These are phyloP conservation scores for Ogataea wickerhamii DNA, from an alignment of 805 yeast species.

Conservation along the genomic window DNA sequence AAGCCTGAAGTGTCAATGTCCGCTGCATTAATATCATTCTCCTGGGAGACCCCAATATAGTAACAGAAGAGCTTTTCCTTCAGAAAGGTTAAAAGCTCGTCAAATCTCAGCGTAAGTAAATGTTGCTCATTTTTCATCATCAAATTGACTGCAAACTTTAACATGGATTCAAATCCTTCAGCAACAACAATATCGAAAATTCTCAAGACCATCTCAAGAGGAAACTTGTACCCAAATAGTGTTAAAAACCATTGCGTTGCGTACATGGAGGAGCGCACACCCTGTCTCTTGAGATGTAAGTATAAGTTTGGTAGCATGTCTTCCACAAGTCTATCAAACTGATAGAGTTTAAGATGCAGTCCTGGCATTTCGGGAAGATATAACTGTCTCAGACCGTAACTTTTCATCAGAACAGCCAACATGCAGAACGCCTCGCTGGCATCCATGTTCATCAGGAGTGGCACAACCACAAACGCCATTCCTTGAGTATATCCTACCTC, in stretches of 20 bases:
- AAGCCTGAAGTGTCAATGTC: constrained; percentile 17
- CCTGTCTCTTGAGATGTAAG: constrained; percentile 78
- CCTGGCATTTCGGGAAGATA: constrained; percentile 94
- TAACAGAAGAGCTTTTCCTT: constrained; percentile 76
- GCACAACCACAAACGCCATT: constrained; percentile 90
- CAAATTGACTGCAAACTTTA: constrained; percentile 80
- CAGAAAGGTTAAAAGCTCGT: constrained; percentile 68
- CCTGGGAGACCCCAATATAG: constrained; percentile 39
- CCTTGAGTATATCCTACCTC: constrained; percentile 99
- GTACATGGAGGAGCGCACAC: constrained; percentile 89
- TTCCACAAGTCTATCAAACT: constrained; percentile 85
- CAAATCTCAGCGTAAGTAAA: constrained; percentile 65
- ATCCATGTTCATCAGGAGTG: constrained; percentile 72
- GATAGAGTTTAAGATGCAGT: constrained; percentile 76
- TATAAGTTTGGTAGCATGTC: constrained; percentile 67
- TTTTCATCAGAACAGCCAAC: constrained; percentile 77
- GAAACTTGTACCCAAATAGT: constrained; percentile 91
- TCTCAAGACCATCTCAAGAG: constrained; percentile 80
- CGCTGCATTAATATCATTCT: constrained; percentile 2
- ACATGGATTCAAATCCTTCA: constrained; percentile 84
- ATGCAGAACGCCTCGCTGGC: constrained; percentile 85
- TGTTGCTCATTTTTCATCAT: constrained; percentile 64
- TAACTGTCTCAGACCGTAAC: constrained; percentile 72
- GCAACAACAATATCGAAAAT: constrained; percentile 85
- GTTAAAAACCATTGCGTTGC: constrained; percentile 98